Percentiles rank a stretch among this genome's conserved stretches.
These are phyloP conservation scores for Kwoniella shivajii DNA, from an alignment of 1,284 basidiomycete genomes.

Conservation along the genomic window DNA sequence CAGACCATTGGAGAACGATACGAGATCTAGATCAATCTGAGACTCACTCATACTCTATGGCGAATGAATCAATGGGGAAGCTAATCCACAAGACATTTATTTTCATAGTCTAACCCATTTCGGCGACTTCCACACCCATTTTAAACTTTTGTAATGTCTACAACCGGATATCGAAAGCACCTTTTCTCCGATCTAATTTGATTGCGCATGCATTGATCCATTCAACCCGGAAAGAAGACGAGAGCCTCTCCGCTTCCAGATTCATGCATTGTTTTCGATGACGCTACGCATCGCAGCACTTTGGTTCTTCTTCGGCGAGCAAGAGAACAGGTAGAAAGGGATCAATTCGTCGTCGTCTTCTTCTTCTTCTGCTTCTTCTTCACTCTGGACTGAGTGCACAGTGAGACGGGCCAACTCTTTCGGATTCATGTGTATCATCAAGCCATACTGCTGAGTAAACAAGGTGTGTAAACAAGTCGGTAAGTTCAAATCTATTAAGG, in stretches of 20 bases:
- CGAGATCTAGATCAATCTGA: slow-evolving; percentile 2
- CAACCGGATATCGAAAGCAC: not conserved
- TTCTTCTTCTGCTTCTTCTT: not conserved
- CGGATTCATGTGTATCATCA: too few species aligned
- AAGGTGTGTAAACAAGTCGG: not conserved
- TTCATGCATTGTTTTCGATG: not conserved
- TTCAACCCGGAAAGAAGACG: not conserved
- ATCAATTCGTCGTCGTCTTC: too few species aligned
- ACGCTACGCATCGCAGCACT: too few species aligned
- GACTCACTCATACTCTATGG: not conserved
- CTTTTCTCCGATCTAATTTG: not conserved
- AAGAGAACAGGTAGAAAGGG: too few species aligned
- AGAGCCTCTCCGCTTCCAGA: not conserved
- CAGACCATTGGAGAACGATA: not conserved
- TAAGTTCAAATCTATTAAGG: not conserved
- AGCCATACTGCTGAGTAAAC: not conserved
- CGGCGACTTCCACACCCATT: not conserved
- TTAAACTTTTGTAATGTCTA: not conserved
- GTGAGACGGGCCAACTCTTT: too few species aligned
- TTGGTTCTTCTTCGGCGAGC: not conserved
- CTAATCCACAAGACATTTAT: slow-evolving; percentile 1
- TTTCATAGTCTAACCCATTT: not conserved
- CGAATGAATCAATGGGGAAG: not conserved
- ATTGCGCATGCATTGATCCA: not conserved
- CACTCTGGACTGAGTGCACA: too few species aligned